These are phyloP conservation scores for Amauroascus verrucosus DNA, from an alignment of 2,329 filamentous ascomycete genomes.

Conservation along the genomic window DNA sequence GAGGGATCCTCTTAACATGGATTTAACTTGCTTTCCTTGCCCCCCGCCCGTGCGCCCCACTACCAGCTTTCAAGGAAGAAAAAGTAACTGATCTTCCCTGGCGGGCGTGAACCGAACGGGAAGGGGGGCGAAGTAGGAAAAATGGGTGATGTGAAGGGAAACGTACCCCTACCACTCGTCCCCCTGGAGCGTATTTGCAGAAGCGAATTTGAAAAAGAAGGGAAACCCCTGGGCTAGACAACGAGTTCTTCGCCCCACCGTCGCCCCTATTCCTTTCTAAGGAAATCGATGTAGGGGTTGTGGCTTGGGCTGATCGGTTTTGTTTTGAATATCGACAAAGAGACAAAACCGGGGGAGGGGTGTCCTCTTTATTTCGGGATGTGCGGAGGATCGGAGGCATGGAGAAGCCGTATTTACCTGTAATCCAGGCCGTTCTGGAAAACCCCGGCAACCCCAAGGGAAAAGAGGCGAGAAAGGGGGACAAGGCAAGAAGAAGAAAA, in stretches of 20 bases:
- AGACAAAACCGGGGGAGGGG: neutral
- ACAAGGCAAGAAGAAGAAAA: neutral
- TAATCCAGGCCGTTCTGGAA: slow-evolving; percentile 8
- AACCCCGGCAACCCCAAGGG: neutral
- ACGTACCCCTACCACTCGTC: too few relatives aligned
- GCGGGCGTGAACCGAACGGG: neutral
- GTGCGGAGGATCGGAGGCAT: neutral
- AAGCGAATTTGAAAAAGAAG: too few relatives aligned
- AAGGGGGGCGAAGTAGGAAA: too few relatives aligned
- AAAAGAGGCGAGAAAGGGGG: neutral
- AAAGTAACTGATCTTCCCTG: too few relatives aligned
- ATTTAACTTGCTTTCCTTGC: neutral
- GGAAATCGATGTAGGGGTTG: slow-evolving; percentile 3
- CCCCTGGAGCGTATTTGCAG: too few relatives aligned
- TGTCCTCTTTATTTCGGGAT: neutral
- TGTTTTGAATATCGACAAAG: neutral
- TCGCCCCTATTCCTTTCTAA: neutral
- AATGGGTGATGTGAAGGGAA: too few relatives aligned
- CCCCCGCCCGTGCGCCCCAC: neutral
- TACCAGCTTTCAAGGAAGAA: too few relatives aligned
- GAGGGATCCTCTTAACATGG: slow-evolving; percentile 4
- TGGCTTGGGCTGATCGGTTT: slow-evolving; percentile 1
- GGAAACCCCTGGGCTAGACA: too few relatives aligned
- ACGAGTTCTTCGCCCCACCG: too few relatives aligned
- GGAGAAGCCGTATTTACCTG: too few relatives aligned